Conservation (phyloP, 371 early-diverging fungal genomes). For the Lichtheimia corymbifera region DNA sequence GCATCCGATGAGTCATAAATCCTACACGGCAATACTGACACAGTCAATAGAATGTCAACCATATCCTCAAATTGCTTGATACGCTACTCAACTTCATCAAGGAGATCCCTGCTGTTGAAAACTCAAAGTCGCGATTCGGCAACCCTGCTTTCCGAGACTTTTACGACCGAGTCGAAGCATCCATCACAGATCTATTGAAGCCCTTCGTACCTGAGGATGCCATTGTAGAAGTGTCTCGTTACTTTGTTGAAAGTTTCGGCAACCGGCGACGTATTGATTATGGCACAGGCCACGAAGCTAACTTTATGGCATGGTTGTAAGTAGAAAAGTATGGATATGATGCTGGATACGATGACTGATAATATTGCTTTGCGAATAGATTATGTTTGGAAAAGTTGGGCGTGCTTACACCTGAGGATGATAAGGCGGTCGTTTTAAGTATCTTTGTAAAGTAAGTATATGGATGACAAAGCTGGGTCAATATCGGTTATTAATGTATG, state of each 20-base stretch:
- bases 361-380: conserved; percentile 28
- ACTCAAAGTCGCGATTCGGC: conserved; percentile 84
- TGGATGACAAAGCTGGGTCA: conserved; percentile 9
- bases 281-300: conserved; percentile 99
- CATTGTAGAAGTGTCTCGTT: conserved; percentile 73
- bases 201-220: conserved; percentile 36
- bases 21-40: neutral
- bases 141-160: conserved; percentile 90
- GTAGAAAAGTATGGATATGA: conserved; percentile 8
- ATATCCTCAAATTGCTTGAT: conserved; percentile 65
- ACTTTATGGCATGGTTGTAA: conserved; percentile 92
- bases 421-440: conserved; percentile 71
- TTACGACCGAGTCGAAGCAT: conserved; percentile 62
- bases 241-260: conserved; percentile 92
- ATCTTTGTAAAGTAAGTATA: conserved; percentile 72
- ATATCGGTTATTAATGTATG: conserved; percentile 22
- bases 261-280: conserved; percentile 97
- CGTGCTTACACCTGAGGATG: conserved; percentile 64
- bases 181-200: conserved; percentile 15
- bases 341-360: neutral
- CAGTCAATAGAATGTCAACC: conserved; percentile 49
- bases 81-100: conserved; percentile 60
- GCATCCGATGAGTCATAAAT: neutral
- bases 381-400: conserved; percentile 82
- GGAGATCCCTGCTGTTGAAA: conserved; percentile 77